A percentile compares a stretch with the other conserved stretches of the same genome.
Conservation (phyloP, 2,329 filamentous ascomycete genomes). For the Monilinia polystroma region DNA sequence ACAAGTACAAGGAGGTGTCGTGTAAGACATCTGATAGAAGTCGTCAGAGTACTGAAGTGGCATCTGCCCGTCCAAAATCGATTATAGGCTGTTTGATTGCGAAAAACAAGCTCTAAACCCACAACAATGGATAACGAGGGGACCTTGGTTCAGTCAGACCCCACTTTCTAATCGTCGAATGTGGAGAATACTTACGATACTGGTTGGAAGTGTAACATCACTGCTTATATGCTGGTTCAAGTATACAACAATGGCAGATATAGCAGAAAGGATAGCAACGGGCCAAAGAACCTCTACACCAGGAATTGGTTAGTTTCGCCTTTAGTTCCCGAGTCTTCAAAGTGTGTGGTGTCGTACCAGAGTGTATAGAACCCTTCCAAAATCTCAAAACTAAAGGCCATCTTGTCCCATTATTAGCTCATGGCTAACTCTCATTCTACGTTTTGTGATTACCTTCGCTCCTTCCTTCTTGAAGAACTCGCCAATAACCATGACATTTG, state of each 20-base stretch:
- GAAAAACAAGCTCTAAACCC: conserved; percentile 66
- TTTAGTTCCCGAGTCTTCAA: background rate
- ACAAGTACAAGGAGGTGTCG: conserved; percentile 49
- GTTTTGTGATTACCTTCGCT: conserved; percentile 32
- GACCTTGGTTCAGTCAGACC: conserved; percentile 43
- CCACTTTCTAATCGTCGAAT: background rate
- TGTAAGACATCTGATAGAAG: conserved; percentile 59
- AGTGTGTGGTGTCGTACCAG: conserved; percentile 28
- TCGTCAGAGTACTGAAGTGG: conserved; percentile 56
- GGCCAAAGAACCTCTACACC: conserved; percentile 53
- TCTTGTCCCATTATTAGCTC: conserved; percentile 42
- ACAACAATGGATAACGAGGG: conserved; percentile 65
- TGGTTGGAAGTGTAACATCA: conserved; percentile 55
- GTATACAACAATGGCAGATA: conserved; percentile 58
- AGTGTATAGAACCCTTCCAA: conserved; percentile 62
- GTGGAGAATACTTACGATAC: conserved; percentile 47
- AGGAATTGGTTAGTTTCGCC: conserved; percentile 5
- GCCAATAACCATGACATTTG: conserved; percentile 34
- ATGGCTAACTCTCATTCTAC: background rate
- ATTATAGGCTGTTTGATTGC: conserved; percentile 53
- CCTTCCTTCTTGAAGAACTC: conserved; percentile 37
- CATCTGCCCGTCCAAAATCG: conserved; percentile 56
- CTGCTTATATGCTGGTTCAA: conserved; percentile 52
- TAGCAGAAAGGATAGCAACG: conserved; percentile 56
- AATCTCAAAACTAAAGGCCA: conserved; percentile 64